Evolutionary conservation across 495 filamentous ascomycete genomes (phyloP), one percentile per base, ranked within the genome.

Genomic region (Tuber umbilicatum): DNA sequence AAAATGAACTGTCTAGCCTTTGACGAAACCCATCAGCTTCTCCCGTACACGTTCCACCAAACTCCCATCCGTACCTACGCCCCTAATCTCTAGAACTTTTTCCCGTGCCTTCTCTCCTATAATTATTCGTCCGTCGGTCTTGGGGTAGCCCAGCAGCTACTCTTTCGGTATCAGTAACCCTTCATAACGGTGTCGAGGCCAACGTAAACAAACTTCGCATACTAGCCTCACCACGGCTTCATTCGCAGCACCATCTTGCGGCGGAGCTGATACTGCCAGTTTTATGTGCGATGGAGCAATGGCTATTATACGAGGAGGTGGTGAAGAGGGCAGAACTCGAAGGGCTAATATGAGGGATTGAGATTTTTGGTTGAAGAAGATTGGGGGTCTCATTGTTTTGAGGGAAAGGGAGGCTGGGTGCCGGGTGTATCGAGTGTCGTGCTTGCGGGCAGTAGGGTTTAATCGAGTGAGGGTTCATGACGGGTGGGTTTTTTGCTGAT

Each of bases 241-340:
- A 43, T 79, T 76, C 70, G 78, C 78, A 14, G 69, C 76, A 27
- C 77, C 77, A 4, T 72, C 50, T 5, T 73, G 73, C 60, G 78
- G 77, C 2, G 70, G 73, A 0, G 27, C 37, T 10, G 70, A 68
- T 2, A 80, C 69, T 3, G 76, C 73, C 14, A 79, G 70, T 27
- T 71, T 27, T 7, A 79, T 23, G 27, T 74, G 70, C 40, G 70
- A 64, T 47, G 73, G n/a, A 5, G n/a, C 21, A 21, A 80, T 39
- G 0, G 42, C 55, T 38, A 80, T 38, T 1, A 80, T 39, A 6
- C 70, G 70, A 17, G 78, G 55, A 35, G 55, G 55, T 17, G 27
- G 55, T 17, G 55, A 64, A 64, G 55, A 35, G 14, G 55, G 55
- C 31, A 64, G 14, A 35, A 64, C 55, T 7, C 27, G 12, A 5